Percentiles rank a stretch among this genome's conserved stretches.
Conservation (phyloP, 2,329 filamentous ascomycete species). For the Botrytis paeoniae region DNA sequence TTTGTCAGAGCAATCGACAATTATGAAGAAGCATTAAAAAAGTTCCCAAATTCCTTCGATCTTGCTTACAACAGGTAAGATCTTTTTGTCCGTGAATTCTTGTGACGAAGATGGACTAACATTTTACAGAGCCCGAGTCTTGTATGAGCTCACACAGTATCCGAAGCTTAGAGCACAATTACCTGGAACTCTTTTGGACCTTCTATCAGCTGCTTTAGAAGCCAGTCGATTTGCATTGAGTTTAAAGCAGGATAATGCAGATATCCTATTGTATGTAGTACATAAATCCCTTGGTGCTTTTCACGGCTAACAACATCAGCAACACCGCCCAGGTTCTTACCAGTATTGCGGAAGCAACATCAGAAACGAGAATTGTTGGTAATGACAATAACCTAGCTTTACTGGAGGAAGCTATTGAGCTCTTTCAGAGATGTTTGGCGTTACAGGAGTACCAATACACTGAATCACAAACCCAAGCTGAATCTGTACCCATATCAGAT, state of each 20-base stretch:
- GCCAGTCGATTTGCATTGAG: slow-evolving; percentile 61
- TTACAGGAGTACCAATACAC: slow-evolving; percentile 50
- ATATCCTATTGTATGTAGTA: slow-evolving; percentile 55
- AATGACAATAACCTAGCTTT: slow-evolving; percentile 47
- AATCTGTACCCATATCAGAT: slow-evolving; percentile 16
- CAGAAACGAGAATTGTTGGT: slow-evolving; percentile 42
- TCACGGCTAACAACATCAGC: slow-evolving; percentile 31
- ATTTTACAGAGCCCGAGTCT: slow-evolving; percentile 56
- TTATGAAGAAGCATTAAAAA: slow-evolving; percentile 61
- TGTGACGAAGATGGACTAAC: slow-evolving; percentile 22
- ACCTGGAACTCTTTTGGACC: slow-evolving; percentile 50
- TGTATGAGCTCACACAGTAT: slow-evolving; percentile 68
- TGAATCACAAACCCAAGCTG: slow-evolving; percentile 42
- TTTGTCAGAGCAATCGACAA: slow-evolving; percentile 63
- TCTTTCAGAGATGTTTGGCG: slow-evolving; percentile 56
- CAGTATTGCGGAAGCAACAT: slow-evolving; percentile 59
- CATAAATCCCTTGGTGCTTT: slow-evolving; percentile 5
- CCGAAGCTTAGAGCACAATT: slow-evolving; percentile 58
- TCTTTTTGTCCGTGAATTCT: slow-evolving; percentile 17
- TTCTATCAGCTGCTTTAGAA: slow-evolving; percentile 57
- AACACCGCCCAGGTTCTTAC: slow-evolving; percentile 70
- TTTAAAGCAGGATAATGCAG: slow-evolving; percentile 60
- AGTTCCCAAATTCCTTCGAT: slow-evolving; percentile 62
- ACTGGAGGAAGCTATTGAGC: slow-evolving; percentile 58
- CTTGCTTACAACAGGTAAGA: slow-evolving; percentile 71